These are phyloP conservation scores for Oenanthe javanica DNA, from an alignment of 140 eudicot genomes.

Conservation along the genomic window DNA sequence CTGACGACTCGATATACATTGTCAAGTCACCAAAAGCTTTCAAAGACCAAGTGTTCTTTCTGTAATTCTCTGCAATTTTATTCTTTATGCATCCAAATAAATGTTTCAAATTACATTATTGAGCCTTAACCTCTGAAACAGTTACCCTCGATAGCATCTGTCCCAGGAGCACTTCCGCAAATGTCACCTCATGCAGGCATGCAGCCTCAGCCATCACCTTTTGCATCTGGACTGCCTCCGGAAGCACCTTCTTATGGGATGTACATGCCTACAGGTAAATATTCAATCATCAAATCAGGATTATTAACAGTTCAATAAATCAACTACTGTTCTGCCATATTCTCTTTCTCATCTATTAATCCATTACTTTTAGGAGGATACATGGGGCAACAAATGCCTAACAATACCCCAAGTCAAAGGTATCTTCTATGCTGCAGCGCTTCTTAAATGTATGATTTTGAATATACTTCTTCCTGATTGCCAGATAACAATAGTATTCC, in stretches of 20 bases:
- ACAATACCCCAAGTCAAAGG: conserved; percentile 23
- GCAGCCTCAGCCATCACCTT: conserved; percentile 21
- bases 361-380: conserved; percentile 27
- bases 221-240: conserved; percentile 9
- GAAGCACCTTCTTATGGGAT: conserved; percentile 16
- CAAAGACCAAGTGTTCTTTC: not conserved
- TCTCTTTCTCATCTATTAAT: not conserved
- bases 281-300: not conserved
- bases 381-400: conserved; percentile 26
- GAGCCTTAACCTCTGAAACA: not conserved
- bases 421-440: conserved; percentile 1
- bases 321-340: not conserved
- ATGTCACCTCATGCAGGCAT: conserved; percentile 14
- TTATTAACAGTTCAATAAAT: not conserved
- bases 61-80: not conserved
- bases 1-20: not conserved
- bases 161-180: conserved; percentile 30
- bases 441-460: not conserved
- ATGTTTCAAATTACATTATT: not conserved
- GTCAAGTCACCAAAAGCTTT: not conserved
- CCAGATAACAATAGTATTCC: not conserved
- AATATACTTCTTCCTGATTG: not conserved
- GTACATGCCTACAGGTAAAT: conserved; percentile 25
- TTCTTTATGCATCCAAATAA: not conserved
- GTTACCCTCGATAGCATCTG: conserved; percentile 29